A percentile compares a stretch with the other conserved stretches of the same genome.
These are phyloP conservation scores for Leptosphaerulina australis DNA, from an alignment of 2,329 filamentous ascomycete genomes.

Conservation along the genomic window DNA sequence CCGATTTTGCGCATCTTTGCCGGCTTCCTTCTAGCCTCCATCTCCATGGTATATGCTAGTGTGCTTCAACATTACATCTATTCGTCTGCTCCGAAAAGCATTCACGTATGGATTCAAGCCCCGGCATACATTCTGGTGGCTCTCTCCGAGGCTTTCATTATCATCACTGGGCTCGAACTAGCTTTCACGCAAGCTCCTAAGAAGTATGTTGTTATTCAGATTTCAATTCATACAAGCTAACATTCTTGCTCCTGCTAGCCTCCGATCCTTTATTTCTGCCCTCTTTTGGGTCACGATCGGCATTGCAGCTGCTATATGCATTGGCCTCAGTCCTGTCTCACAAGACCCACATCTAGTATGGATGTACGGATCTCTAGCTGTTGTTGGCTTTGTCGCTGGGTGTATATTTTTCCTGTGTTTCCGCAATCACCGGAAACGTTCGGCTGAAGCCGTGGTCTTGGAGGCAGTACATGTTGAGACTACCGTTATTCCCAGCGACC, in stretches of 20 bases:
- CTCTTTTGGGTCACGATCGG: slow-evolving; percentile 35
- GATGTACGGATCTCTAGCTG: slow-evolving; percentile 23
- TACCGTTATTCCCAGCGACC: too few relatives aligned
- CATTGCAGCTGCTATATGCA: slow-evolving; percentile 34
- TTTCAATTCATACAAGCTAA: background rate
- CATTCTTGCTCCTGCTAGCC: background rate
- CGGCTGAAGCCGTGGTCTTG: too few relatives aligned
- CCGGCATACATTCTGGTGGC: slow-evolving; percentile 48
- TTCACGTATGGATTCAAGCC: slow-evolving; percentile 48
- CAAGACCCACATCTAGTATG: slow-evolving; percentile 34
- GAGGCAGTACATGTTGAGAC: too few relatives aligned
- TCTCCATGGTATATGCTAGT: slow-evolving; percentile 34
- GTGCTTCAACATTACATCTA: slow-evolving; percentile 41
- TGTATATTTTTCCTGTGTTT: slow-evolving; percentile 54
- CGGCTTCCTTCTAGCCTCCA: slow-evolving; percentile 29
- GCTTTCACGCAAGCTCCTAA: slow-evolving; percentile 49
- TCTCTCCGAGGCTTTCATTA: slow-evolving; percentile 51
- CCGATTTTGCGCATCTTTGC: slow-evolving; percentile 31
- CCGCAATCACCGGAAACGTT: too few relatives aligned
- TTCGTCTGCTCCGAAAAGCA: slow-evolving; percentile 33
- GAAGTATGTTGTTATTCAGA: slow-evolving; percentile 4
- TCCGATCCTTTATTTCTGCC: slow-evolving; percentile 39
- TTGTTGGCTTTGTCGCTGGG: slow-evolving; percentile 18
- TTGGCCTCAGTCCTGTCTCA: slow-evolving; percentile 37
- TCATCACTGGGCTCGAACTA: slow-evolving; percentile 50